A percentile compares a stretch with the other conserved stretches of the same genome.
Evolutionary conservation across 371 early-diverging fungal genomes (phyloP).

Genomic region (Rhizomucor miehei): DNA sequence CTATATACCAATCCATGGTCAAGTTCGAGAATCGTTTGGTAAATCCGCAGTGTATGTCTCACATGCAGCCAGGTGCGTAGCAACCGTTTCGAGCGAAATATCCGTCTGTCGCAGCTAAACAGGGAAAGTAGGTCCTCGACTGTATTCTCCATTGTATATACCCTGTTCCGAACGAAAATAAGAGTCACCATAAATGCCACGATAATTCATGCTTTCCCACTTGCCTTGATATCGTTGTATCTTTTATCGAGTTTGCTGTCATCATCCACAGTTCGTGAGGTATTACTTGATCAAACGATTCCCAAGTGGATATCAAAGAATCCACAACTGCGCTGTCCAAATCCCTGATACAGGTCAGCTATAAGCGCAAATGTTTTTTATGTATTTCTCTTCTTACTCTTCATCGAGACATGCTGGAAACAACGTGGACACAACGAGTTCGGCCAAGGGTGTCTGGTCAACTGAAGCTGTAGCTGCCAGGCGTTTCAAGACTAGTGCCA

Average conservation of each 20-base stretch:
- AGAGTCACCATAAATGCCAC: too few species aligned
- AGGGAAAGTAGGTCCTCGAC: conserved; percentile 50
- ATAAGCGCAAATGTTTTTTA: neutral
- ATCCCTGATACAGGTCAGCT: neutral
- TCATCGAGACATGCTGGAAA: neutral
- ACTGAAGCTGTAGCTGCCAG: neutral
- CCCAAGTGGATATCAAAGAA: conserved; percentile 46
- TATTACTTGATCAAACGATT: conserved; percentile 57
- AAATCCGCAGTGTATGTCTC: conserved; percentile 15
- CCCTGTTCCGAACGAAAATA: neutral
- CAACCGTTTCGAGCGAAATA: conserved; percentile 45
- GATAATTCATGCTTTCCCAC: too few species aligned
- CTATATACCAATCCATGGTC: conserved; percentile 8
- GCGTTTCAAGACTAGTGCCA: neutral
- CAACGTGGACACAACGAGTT: neutral
- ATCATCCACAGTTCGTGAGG: conserved; percentile 42
- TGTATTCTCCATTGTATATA: conserved; percentile 36
- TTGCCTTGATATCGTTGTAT: conserved; percentile 3
- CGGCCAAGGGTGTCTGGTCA: neutral
- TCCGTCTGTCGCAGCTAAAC: conserved; percentile 49
- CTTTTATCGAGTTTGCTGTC: conserved; percentile 22
- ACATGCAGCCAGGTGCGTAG: conserved; percentile 55
- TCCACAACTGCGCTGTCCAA: conserved; percentile 4
- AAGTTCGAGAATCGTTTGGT: neutral
- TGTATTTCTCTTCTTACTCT: neutral